Evolutionary conservation across 2,329 filamentous ascomycete species (phyloP).

Genomic region (Exophiala sp.): DNA sequence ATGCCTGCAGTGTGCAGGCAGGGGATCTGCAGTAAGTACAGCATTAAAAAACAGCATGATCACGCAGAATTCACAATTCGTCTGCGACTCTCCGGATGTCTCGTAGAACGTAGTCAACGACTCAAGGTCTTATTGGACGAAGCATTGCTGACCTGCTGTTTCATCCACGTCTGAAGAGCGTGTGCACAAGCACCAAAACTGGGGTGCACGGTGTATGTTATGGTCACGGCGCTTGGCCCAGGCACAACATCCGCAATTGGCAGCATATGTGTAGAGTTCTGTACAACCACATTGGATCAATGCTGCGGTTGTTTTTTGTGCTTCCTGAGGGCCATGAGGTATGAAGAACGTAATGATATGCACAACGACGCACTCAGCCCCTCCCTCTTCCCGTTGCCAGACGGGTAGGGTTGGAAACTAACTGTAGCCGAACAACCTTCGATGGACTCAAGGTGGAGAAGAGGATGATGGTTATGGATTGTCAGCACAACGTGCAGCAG

Average conservation of each 20-base stretch:
- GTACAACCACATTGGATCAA: not conserved
- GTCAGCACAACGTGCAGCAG: not conserved
- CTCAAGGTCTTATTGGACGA: slow-evolving; percentile 6
- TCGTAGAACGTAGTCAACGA: not conserved
- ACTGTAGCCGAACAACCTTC: slow-evolving; percentile 1
- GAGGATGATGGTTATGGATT: not conserved
- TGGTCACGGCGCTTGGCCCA: slow-evolving; percentile 1
- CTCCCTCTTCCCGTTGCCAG: not conserved
- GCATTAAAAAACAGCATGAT: not conserved
- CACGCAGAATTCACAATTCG: not conserved
- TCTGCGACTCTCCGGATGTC: not conserved
- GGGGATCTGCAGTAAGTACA: too few relatives aligned
- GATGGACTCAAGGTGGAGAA: not conserved
- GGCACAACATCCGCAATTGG: not conserved
- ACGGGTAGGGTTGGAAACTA: not conserved
- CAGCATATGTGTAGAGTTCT: not conserved
- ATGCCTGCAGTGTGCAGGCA: too few relatives aligned
- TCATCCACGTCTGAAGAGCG: slow-evolving; percentile 18
- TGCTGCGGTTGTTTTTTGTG: not conserved
- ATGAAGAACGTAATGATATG: not conserved
- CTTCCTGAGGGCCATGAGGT: not conserved
- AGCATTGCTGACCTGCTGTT: slow-evolving; percentile 7
- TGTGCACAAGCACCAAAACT: not conserved
- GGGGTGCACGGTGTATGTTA: slow-evolving; percentile 5
- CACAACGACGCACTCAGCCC: not conserved